Conservation (phyloP, 352 stramenopile genomes). For the Stramenopiles sp. region DNA sequence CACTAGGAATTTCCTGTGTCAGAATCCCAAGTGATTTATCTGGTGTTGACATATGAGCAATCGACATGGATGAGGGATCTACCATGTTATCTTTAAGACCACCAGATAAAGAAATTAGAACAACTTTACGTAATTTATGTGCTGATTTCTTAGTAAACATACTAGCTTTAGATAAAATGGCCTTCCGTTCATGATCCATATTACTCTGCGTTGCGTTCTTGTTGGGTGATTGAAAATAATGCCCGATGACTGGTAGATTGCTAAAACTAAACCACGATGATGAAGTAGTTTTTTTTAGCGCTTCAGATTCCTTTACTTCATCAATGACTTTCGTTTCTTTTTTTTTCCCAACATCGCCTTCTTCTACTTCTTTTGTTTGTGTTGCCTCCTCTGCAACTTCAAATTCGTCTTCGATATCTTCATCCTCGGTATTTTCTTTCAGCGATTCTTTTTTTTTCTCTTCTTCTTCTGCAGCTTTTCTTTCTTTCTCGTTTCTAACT, state of each 20-base stretch:
- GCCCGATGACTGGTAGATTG: not conserved
- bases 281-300: not conserved
- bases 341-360: not conserved
- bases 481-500: not conserved
- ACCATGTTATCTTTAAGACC: conserved; percentile 52
- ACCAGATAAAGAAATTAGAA: conserved; percentile 45
- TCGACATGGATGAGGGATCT: conserved; percentile 29
- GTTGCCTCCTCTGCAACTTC: not conserved
- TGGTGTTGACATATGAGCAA: conserved; percentile 22
- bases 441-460: not conserved
- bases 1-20: conserved; percentile 35
- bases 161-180: not conserved
- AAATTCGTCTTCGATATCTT: not conserved
- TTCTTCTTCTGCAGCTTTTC: not conserved
- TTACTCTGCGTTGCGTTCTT: not conserved
- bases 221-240: not conserved
- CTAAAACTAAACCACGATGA: not conserved
- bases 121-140: not conserved
- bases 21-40: conserved; percentile 29
- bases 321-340: not conserved
- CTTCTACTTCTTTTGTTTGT: not conserved
- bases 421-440: not conserved
- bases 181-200: not conserved
- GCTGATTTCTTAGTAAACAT: not conserved
- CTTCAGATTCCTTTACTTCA: not conserved